phyloP scores from a whole-genome alignment of 148 eudicot genomes.

The Talinum fruticosum region DNA sequence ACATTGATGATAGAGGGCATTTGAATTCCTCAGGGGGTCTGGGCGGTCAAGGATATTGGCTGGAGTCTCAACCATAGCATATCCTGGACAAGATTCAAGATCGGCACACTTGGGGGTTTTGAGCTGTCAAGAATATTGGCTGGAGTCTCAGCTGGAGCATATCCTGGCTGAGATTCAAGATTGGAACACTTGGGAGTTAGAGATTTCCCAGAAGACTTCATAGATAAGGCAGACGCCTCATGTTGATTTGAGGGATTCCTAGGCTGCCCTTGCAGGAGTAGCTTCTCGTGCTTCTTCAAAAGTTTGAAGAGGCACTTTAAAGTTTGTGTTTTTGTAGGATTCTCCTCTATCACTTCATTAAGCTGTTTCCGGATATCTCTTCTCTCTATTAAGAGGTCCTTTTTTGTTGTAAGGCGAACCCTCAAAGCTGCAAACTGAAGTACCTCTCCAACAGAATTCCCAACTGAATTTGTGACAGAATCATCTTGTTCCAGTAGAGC shows the following conservation, averaged over 20 bases:
- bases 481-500: conserved; percentile 36
- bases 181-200: conserved; percentile 1
- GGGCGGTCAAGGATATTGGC: conserved; percentile 23
- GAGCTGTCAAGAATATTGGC: not conserved
- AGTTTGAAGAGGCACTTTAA: conserved; percentile 35
- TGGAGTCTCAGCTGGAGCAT: not conserved
- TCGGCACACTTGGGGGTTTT: no score
- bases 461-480: conserved; percentile 11
- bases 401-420: conserved; percentile 34
- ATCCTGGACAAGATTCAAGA: no score
- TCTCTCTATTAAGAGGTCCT: conserved; percentile 43
- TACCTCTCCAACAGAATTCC: conserved; percentile 30
- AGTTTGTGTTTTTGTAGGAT: conserved; percentile 27
- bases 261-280: conserved; percentile 31
- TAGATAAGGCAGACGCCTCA: conserved; percentile 13
- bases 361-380: conserved; percentile 39
- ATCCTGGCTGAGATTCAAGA: conserved; percentile 22
- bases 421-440: conserved; percentile 42
- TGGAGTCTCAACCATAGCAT: conserved; percentile 23
- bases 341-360: conserved; percentile 26
- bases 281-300: conserved; percentile 35
- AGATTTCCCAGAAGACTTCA: conserved; percentile 22
- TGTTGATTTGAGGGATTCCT: conserved; percentile 18
- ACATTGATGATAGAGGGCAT: conserved; percentile 60
- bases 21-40: conserved; percentile 58